Evolutionary conservation across 1,284 basidiomycete genomes (phyloP).

Genomic region (Cryptococcus depauperatus): DNA sequence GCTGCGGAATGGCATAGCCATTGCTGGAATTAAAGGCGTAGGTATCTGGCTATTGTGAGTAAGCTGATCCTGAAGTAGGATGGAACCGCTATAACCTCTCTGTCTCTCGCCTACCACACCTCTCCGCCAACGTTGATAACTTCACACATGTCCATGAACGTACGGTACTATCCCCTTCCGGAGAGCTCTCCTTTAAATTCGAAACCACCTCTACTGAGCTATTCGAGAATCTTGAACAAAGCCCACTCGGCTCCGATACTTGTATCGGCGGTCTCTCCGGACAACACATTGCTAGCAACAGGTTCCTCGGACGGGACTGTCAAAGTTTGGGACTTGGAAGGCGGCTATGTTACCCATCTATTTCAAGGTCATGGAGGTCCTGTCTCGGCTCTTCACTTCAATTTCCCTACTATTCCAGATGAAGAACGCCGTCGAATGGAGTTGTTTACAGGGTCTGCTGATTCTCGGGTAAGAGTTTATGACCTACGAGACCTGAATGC

Average conservation of each 20-base stretch:
- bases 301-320: constrained; percentile 93
- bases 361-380: constrained; percentile 96
- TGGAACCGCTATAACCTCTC: constrained; percentile 50
- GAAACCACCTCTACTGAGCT: constrained; percentile 45
- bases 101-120: constrained; percentile 41
- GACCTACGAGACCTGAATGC: constrained; percentile 61
- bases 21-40: constrained; percentile 75
- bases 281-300: constrained; percentile 86
- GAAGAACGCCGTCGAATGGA: constrained; percentile 53
- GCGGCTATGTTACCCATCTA: constrained; percentile 85
- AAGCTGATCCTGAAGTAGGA: too few species aligned
- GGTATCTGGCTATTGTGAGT: too few species aligned
- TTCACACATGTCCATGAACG: constrained; percentile 47
- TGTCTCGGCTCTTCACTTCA: constrained; percentile 79
- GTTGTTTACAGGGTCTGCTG: constrained; percentile 79
- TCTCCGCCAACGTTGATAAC: constrained; percentile 47
- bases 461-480: constrained; percentile 82
- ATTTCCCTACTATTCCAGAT: constrained; percentile 49
- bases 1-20: constrained; percentile 60
- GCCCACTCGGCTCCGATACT: constrained; percentile 92
- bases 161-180: constrained; percentile 49
- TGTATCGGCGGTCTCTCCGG: constrained; percentile 70
- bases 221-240: constrained; percentile 63
- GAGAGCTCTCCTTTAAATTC: constrained; percentile 15
- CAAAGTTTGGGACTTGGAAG: constrained; percentile 88